These are phyloP conservation scores for Venustampulla echinocandica DNA, from an alignment of 495 filamentous ascomycete genomes.

Conservation along the genomic window DNA sequence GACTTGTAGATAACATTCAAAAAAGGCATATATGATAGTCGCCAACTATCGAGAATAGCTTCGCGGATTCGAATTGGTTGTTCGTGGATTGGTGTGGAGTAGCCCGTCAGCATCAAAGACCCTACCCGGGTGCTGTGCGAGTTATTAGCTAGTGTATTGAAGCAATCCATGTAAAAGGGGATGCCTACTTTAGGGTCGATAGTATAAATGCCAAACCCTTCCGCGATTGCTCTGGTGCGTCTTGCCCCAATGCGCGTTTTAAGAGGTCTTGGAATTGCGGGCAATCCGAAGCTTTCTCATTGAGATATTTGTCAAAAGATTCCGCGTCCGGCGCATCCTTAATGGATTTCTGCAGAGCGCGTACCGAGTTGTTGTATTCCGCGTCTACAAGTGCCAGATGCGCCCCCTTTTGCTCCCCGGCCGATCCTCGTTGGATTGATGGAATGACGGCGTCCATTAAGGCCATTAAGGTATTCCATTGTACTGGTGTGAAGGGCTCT, in stretches of 20 bases:
- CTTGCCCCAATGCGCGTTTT: conserved; percentile 34
- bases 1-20: conserved; percentile 49
- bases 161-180: too few relatives aligned
- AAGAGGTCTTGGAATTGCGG: conserved; percentile 37
- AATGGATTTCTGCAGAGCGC: conserved; percentile 10
- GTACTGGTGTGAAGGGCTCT: conserved; percentile 33
- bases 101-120: conserved; percentile 58
- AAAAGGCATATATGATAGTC: conserved; percentile 45
- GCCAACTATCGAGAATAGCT: conserved; percentile 52
- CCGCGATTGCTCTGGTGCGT: conserved; percentile 38
- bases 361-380: conserved; percentile 16
- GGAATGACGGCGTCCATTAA: conserved; percentile 49
- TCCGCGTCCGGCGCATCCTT: conserved; percentile 7
- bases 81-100: conserved; percentile 49
- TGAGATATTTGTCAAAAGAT: conserved; percentile 34
- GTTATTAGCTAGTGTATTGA: conserved; percentile 3
- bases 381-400: conserved; percentile 12
- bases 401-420: conserved; percentile 23
- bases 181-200: conserved; percentile 44
- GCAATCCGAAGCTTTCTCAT: conserved; percentile 41
- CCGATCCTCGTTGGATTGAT: conserved; percentile 29
- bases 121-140: conserved; percentile 54
- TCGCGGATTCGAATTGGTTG: conserved; percentile 54
- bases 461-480: conserved; percentile 49
- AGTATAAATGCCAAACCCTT: conserved; percentile 44